Conservation (phyloP, 1,284 basidiomycete genomes). For the Boletellus deceptivus region DNA sequence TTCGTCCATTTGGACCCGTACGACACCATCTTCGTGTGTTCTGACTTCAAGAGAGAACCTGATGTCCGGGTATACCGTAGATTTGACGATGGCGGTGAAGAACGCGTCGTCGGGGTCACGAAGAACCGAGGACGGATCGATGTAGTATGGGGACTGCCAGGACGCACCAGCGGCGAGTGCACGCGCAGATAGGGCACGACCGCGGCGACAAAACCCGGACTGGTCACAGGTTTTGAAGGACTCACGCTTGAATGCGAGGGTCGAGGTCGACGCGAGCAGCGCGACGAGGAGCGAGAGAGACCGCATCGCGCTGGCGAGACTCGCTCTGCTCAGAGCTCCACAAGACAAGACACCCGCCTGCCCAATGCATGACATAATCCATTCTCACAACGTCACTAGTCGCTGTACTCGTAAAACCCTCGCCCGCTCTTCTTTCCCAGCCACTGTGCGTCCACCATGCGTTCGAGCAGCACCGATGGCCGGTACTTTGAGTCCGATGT, state of each 20-base stretch:
- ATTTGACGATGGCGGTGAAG: constrained; percentile 71
- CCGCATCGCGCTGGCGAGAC: constrained; percentile 20
- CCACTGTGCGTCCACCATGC: constrained; percentile 98
- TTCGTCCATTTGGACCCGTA: constrained; percentile 85
- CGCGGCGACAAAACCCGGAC: constrained; percentile 87
- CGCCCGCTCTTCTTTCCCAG: constrained; percentile 89
- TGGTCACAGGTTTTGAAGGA: constrained; percentile 93
- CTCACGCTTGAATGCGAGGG: constrained; percentile 63
- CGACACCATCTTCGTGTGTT: constrained; percentile 81
- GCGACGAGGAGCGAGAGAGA: constrained; percentile 18
- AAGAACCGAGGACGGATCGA: constrained; percentile 55
- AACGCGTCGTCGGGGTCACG: constrained; percentile 55
- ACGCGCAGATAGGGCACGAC: constrained; percentile 74
- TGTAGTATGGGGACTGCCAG: constrained; percentile 84
- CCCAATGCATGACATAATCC: constrained; percentile 7
- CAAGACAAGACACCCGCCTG: not conserved
- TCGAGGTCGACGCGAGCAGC: constrained; percentile 31
- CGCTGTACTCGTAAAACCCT: constrained; percentile 80
- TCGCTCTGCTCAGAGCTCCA: not conserved
- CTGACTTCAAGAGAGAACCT: constrained; percentile 78
- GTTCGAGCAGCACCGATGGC: constrained; percentile 85
- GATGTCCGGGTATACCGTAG: constrained; percentile 79
- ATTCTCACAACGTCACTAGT: constrained; percentile 20
- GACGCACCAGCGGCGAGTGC: constrained; percentile 52
- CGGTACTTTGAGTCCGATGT: constrained; percentile 96